A percentile compares a stretch with the other conserved stretches of the same genome.
Conservation (phyloP, 2,329 filamentous ascomycete species). For the Sphaerostilbella broomeana region DNA sequence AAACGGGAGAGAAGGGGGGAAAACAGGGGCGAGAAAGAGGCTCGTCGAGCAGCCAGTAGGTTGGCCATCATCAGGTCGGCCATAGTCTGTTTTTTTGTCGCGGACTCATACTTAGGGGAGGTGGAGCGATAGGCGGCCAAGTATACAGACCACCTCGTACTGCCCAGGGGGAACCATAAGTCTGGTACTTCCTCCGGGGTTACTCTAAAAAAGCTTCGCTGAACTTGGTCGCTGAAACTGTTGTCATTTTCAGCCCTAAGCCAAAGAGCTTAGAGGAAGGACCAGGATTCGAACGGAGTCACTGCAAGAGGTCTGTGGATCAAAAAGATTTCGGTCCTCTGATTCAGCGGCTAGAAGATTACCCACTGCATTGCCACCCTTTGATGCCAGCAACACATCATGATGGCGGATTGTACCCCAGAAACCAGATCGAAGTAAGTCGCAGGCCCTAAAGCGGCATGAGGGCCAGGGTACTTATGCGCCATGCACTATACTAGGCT, state of each 20-base stretch:
- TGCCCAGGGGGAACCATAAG: too few species aligned
- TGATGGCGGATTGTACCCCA: neutral
- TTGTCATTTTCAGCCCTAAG: neutral
- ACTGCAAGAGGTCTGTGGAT: conserved; percentile 2
- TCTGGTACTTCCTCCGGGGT: neutral
- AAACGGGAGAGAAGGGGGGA: too few species aligned
- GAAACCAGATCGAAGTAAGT: conserved; percentile 1
- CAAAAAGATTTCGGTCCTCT: neutral
- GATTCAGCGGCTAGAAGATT: neutral
- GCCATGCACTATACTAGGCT: conserved; percentile 1
- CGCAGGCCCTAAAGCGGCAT: neutral
- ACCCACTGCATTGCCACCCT: too few species aligned
- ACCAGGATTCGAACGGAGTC: neutral
- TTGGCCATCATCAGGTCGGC: neutral
- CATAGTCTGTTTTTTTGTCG: neutral
- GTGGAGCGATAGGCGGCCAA: neutral
- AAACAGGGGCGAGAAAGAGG: neutral
- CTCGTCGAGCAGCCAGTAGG: neutral
- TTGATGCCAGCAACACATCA: neutral
- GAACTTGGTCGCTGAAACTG: neutral
- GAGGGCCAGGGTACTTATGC: conserved; percentile 1
- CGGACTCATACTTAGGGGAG: neutral
- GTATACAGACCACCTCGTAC: too few species aligned
- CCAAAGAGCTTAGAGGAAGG: neutral
- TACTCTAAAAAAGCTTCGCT: neutral